A percentile compares a stretch with the other conserved stretches of the same genome.
Evolutionary conservation across 768 basidiomycete genomes (phyloP).

Genomic region (Boletus pseudopeckii): DNA sequence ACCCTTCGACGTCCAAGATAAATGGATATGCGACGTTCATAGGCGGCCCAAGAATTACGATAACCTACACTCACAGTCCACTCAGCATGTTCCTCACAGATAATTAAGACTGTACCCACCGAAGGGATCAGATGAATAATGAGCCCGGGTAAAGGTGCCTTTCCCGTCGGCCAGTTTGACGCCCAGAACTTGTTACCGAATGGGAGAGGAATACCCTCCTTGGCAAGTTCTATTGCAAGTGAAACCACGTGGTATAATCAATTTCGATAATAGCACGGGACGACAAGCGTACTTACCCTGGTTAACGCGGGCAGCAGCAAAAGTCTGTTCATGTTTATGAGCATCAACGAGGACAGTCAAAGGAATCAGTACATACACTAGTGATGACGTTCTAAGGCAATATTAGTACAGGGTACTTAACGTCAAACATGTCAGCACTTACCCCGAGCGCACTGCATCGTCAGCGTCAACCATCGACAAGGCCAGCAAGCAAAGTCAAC

Average conservation of each 20-base stretch:
- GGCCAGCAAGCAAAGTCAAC: not conserved
- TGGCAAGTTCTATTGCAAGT: conserved; percentile 46
- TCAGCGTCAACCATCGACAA: not conserved
- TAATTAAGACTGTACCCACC: conserved; percentile 21
- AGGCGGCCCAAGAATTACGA: conserved; percentile 53
- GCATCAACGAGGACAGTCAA: not conserved
- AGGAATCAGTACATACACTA: conserved; percentile 14
- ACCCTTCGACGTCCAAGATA: conserved; percentile 51
- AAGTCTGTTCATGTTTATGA: conserved; percentile 36
- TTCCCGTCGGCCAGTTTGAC: conserved; percentile 57
- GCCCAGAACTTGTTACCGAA: conserved; percentile 60
- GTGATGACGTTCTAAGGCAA: conserved; percentile 28
- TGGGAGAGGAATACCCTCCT: conserved; percentile 59
- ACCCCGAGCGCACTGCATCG: conserved; percentile 34
- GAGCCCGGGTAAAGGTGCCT: conserved; percentile 51
- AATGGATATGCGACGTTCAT: conserved; percentile 54
- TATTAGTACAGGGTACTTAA: not conserved
- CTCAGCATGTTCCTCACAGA: not conserved
- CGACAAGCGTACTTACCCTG: conserved; percentile 34
- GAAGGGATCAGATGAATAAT: conserved; percentile 54
- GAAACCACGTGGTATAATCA: not conserved
- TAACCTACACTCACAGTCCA: conserved; percentile 33
- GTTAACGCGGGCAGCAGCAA: conserved; percentile 48
- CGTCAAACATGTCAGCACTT: not conserved
- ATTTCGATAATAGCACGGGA: not conserved